These are phyloP conservation scores for Colletotrichum spinosum DNA, from an alignment of 2,329 filamentous ascomycete genomes.

Conservation along the genomic window DNA sequence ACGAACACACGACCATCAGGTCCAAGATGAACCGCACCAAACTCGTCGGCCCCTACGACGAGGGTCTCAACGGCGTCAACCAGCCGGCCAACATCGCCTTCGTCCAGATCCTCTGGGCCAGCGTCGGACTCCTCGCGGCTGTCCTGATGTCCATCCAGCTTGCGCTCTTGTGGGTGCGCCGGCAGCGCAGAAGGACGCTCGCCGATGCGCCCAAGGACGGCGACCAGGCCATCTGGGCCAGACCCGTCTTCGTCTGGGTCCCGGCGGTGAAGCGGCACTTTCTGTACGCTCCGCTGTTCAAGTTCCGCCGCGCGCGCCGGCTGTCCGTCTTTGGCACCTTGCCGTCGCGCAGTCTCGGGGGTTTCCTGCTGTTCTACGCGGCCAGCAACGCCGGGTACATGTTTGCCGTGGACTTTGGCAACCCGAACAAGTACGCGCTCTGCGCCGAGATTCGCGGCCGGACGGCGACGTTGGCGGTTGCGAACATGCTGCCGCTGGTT, in stretches of 20 bases:
- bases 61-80: conserved; percentile 21
- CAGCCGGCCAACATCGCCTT: conserved; percentile 15
- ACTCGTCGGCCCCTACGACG: conserved; percentile 6
- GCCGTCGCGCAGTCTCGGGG: conserved; percentile 40
- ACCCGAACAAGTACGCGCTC: conserved; percentile 34
- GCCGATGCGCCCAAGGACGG: neutral
- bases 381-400: conserved; percentile 45
- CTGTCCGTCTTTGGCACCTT: neutral
- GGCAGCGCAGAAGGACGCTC: neutral
- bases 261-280: neutral
- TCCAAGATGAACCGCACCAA: too few relatives aligned
- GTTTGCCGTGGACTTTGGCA: conserved; percentile 43
- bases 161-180: neutral
- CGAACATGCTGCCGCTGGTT: conserved; percentile 56
- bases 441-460: conserved; percentile 51
- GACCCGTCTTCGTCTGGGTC: neutral
- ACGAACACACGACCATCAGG: too few relatives aligned
- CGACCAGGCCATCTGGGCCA: neutral
- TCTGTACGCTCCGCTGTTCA: neutral
- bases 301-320: neutral
- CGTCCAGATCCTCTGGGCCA: conserved; percentile 15
- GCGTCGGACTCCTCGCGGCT: conserved; percentile 5
- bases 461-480: conserved; percentile 52
- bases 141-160: conserved; percentile 1
- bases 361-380: conserved; percentile 43